Base-by-base conservation (phyloP, 352 stramenopile genomes). In the Bremia lactucae region DNA sequence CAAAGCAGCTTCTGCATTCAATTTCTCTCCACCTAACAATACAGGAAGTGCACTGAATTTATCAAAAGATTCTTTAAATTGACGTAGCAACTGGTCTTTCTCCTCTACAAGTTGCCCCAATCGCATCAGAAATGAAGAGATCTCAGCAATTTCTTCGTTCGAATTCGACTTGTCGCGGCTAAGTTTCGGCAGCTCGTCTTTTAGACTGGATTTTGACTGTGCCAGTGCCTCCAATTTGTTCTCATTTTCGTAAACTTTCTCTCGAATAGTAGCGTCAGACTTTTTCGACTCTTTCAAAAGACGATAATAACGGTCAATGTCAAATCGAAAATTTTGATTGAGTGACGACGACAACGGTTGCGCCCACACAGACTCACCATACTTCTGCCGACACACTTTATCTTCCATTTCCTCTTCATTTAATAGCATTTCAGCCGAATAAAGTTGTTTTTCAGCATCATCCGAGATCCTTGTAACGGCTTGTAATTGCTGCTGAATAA, bases 251-350 rank as follows among this genome's bases (percentile, higher is more conserved):
- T 48, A 19, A 7, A 84, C 40, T 29, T 85, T 83, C 23, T 63
- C 53, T 10, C 59, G 57, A 35, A 89, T 68, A 19, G 79, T 57
- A n/a, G 65, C 52, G 42, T 89, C 76, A 13, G 73, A 85, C 33
- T 62, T 65, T 41, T 81, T 83, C 6, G 69, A 73, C 26, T 88
- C 70, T 24, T 75, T 76, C 5, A 86, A 55, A n/a, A 88, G 52
- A 4, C 73, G 68, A 41, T 76, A 83, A 48, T 82, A 88, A 13
- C 76, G 72, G 49, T 85, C 73, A 40, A 86, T 63, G 43, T 88
- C 76, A 11, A 60, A 43, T 22, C 59, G 63, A 44, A 88, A 84
- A 31, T 59, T 65, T 24, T 73, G 56, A 44, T 77, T 82, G 6
- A 88, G 44, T 4, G 56, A 47, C 2, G 55, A 52, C 8, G 75